Base-by-base conservation (phyloP, 768 basidiomycete species). In the Mycena sanguinolenta region DNA sequence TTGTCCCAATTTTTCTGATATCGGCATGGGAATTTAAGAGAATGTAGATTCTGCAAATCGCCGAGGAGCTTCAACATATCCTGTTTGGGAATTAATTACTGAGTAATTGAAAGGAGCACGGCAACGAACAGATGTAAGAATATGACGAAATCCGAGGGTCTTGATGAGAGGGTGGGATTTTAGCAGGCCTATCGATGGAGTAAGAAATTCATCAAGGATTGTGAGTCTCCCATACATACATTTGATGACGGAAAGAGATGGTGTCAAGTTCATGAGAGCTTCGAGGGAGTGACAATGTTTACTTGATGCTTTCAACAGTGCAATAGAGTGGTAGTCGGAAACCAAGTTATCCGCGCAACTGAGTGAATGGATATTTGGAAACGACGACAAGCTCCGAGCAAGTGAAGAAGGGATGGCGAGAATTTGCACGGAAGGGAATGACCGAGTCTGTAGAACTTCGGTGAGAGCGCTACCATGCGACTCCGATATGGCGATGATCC, bases 361-460 rank as follows among this genome's bases (percentile, higher is more conserved):
- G 27, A 69, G 57, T 8, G 50, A 30, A n/a, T 23, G 46, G 28
- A 69, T 27, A 23, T 52, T 59, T 0, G 68, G 62, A 49, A 69
- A 69, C 10, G 62, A 27, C 16, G 49, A 44, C 2, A 64, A n/a
- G 10, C 6, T 27, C 28, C 58, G 57, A 5, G 63, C 14, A 4
- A 69, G 62, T 12, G 50, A 53, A 38, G 8, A 21, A 5, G 68
- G 68, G 39, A 69, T 58, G 8, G 63, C 54, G 28, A 69, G 68
- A 4, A 17, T 54, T 6, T 10, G 44, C 4, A 69, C 39, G 1
- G 68, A 16, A 14, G 38, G 57, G 16, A 69, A 69, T 10, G 62
- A 42, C 0, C 42, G 46, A 3, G 10, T 2, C 19, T 28, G 7
- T 6, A 64, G 28, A 14, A 27, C 49, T 8, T 21, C 50, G 21